These are phyloP conservation scores for Aspergillus calidoustus DNA, from an alignment of 2,329 filamentous ascomycete genomes.

Conservation along the genomic window DNA sequence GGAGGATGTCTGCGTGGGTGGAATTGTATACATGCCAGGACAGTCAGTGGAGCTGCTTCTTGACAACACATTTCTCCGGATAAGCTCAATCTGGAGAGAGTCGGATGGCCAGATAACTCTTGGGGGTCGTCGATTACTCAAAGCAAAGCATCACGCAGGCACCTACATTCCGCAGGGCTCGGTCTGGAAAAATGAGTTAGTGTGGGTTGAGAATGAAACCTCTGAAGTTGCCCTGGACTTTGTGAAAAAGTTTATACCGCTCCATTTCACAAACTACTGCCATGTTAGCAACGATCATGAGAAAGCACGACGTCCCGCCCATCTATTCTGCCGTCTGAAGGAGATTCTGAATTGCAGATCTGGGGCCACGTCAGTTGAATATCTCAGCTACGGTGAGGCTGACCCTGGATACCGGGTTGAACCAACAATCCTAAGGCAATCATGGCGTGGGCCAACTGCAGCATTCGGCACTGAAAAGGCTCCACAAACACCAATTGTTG, in stretches of 20 bases:
- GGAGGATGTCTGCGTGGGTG: constrained; percentile 24
- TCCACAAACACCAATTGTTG: constrained; percentile 11
- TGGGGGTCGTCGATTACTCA: constrained; percentile 43
- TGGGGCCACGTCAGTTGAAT: constrained; percentile 30
- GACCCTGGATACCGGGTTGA: constrained; percentile 28
- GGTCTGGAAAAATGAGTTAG: constrained; percentile 49
- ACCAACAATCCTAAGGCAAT: constrained; percentile 28
- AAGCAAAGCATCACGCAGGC: constrained; percentile 36
- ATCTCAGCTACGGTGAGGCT: constrained; percentile 35
- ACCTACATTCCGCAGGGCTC: constrained; percentile 35
- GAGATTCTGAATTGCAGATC: constrained; percentile 29
- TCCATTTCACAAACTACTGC: constrained; percentile 61
- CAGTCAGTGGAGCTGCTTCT: constrained; percentile 45
- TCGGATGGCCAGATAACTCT: constrained; percentile 34
- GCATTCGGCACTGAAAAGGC: constrained; percentile 33
- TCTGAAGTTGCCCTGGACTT: constrained; percentile 47
- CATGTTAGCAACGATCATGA: constrained; percentile 33
- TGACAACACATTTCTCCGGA: constrained; percentile 47
- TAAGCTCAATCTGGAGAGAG: constrained; percentile 42
- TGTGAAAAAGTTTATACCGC: constrained; percentile 47
- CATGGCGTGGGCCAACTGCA: constrained; percentile 40
- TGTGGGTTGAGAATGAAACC: constrained; percentile 45
- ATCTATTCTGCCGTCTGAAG: constrained; percentile 42
- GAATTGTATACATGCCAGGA: constrained; percentile 30
- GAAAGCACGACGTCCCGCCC: constrained; percentile 28